Evolutionary conservation across 495 filamentous ascomycete genomes (phyloP).

Genomic region (Elaphomyces granulatus): DNA sequence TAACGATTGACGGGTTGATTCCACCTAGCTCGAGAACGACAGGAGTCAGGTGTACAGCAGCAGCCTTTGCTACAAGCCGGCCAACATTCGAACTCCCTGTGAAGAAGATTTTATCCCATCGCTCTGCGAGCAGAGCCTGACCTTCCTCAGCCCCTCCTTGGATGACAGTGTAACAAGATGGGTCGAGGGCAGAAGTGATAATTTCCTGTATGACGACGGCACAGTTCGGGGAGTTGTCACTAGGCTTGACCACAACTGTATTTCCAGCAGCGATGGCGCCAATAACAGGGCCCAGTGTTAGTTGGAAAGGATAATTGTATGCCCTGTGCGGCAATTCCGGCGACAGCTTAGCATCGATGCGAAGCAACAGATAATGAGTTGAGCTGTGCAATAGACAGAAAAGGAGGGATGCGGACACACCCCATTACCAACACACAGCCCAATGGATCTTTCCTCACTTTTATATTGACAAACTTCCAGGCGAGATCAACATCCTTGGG

Average conservation of each 20-base stretch:
- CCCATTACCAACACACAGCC: constrained; percentile 78
- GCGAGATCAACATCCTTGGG: constrained; percentile 51
- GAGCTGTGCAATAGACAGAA: neutral
- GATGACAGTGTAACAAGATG: constrained; percentile 57
- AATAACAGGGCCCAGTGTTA: constrained; percentile 62
- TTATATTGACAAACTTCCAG: constrained; percentile 53
- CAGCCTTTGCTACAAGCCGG: constrained; percentile 79
- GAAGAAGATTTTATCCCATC: constrained; percentile 98
- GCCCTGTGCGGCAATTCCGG: constrained; percentile 28
- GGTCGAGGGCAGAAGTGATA: constrained; percentile 58
- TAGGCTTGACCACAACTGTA: constrained; percentile 79
- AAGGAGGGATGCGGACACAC: constrained; percentile 30
- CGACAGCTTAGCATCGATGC: too few species aligned
- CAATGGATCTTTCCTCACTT: constrained; percentile 77
- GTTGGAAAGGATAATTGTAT: constrained; percentile 83
- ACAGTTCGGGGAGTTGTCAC: constrained; percentile 59
- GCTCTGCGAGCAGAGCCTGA: constrained; percentile 65
- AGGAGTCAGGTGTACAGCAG: constrained; percentile 81
- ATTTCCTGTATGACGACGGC: constrained; percentile 70
- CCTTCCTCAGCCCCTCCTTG: constrained; percentile 73
- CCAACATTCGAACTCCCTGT: constrained; percentile 68
- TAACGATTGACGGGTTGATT: constrained; percentile 78
- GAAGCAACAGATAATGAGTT: constrained; percentile 1
- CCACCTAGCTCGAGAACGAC: constrained; percentile 83
- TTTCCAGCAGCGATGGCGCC: constrained; percentile 89